phyloP scores from a whole-genome alignment of 192 early-diverging fungal genomes.

The Coemansia sp. region DNA sequence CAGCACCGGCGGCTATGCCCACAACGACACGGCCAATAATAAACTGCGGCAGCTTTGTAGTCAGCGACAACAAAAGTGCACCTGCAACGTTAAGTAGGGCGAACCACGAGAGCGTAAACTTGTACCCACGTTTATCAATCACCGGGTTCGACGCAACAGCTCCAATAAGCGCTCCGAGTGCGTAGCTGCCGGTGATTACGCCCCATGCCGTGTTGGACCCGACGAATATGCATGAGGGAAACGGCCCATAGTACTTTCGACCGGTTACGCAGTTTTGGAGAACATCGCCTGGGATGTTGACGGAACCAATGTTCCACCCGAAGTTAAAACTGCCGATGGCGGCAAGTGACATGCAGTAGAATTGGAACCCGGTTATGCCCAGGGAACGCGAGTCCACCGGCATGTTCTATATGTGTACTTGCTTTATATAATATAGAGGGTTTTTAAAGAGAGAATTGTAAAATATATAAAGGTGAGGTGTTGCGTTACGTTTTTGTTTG shows the following conservation, averaged over 20 bases:
- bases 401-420: too few species aligned
- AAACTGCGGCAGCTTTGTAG: conserved; percentile 64
- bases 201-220: conserved; percentile 57
- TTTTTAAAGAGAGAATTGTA: background rate
- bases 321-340: conserved; percentile 56
- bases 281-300: conserved; percentile 59
- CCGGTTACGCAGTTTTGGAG: conserved; percentile 55
- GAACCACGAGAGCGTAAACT: conserved; percentile 63
- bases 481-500: too few species aligned
- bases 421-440: too few species aligned
- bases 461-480: conserved; percentile 1
- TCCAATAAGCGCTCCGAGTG: conserved; percentile 67
- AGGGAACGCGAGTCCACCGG: conserved; percentile 46
- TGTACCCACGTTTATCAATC: conserved; percentile 61
- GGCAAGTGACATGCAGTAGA: conserved; percentile 43
- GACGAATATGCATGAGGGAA: conserved; percentile 46
- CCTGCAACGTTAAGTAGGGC: conserved; percentile 69
- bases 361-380: conserved; percentile 47
- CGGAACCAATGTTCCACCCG: conserved; percentile 57
- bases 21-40: conserved; percentile 70
- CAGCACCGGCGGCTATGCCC: conserved; percentile 71
- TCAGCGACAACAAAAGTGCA: conserved; percentile 61
- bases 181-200: conserved; percentile 57
- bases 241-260: conserved; percentile 47
- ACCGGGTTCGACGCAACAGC: conserved; percentile 61